Conservation (phyloP, 2,329 filamentous ascomycete genomes). For the Penicillium sp. region DNA sequence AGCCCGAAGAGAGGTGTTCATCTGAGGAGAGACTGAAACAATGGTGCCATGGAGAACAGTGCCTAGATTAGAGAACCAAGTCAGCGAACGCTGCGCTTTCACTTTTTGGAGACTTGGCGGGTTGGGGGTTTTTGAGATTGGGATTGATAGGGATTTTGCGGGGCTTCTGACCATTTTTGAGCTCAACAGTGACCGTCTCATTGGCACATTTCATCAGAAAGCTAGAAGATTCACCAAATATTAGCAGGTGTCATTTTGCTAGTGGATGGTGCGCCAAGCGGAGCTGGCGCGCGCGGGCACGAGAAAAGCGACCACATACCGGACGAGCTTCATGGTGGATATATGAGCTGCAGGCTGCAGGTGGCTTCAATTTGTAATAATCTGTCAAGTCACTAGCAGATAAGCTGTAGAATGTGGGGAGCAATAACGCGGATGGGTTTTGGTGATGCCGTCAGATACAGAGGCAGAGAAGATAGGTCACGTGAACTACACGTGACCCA, state of each 20-base stretch:
- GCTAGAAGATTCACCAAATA: constrained; percentile 51
- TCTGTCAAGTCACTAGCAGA: constrained; percentile 7
- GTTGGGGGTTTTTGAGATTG: neutral
- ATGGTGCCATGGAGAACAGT: constrained; percentile 97
- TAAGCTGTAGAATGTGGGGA: constrained; percentile 12
- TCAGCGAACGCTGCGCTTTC: constrained; percentile 4
- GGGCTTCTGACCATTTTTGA: constrained; percentile 79
- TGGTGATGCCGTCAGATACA: constrained; percentile 22
- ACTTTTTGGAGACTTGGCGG: neutral
- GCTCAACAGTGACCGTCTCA: constrained; percentile 96
- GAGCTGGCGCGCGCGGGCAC: constrained; percentile 5
- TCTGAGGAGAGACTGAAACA: constrained; percentile 92
- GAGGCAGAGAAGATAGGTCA: constrained; percentile 21
- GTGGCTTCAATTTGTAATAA: neutral
- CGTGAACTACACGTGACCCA: constrained; percentile 3
- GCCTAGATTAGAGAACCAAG: constrained; percentile 53
- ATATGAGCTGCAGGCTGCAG: neutral
- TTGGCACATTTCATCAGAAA: constrained; percentile 99
- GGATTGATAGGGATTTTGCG: constrained; percentile 2
- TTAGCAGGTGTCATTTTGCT: constrained; percentile 15
- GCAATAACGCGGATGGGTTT: constrained; percentile 9
- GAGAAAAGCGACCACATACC: constrained; percentile 58
- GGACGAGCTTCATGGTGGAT: constrained; percentile 88
- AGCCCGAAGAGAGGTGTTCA: constrained; percentile 94
- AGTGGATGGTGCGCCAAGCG: constrained; percentile 11